Conservation (phyloP, 148 eudicot genomes). For the Silene conica region DNA sequence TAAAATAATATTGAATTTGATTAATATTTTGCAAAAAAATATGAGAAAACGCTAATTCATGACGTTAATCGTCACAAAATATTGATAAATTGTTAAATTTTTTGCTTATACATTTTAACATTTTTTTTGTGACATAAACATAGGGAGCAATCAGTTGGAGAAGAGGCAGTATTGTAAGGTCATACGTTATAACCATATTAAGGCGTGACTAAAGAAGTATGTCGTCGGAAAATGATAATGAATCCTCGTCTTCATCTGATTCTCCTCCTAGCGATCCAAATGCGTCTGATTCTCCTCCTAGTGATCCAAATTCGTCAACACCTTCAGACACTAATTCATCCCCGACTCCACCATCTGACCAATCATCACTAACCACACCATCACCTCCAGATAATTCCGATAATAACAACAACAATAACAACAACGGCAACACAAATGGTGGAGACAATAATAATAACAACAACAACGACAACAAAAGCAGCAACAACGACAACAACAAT, state of each 20-base stretch:
- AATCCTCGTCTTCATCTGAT: slow-evolving; percentile 16
- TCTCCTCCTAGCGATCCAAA: slow-evolving; percentile 25
- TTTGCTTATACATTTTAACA: background rate
- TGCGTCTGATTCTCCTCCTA: too few species aligned
- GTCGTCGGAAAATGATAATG: slow-evolving; percentile 9
- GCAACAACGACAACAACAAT: background rate
- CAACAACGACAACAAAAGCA: background rate
- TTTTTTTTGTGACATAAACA: background rate
- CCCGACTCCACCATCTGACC: slow-evolving; percentile 22
- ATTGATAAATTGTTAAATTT: background rate
- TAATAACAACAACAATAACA: background rate
- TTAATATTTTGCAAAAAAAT: background rate
- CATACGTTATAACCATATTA: background rate
- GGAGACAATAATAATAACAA: background rate
- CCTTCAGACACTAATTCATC: slow-evolving; percentile 15
- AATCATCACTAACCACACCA: slow-evolving; percentile 8
- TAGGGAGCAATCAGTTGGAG: slow-evolving; percentile 43
- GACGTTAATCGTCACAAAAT: background rate
- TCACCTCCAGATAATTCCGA: slow-evolving; percentile 12
- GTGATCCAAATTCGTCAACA: background rate
- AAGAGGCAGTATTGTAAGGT: slow-evolving; percentile 35
- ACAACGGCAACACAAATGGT: background rate
- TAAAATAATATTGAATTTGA: background rate
- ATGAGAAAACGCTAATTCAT: background rate
- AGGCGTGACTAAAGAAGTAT: slow-evolving; percentile 5